Conservation (phyloP, 345 rosid species). For the Chamaenerion angustifolium region DNA sequence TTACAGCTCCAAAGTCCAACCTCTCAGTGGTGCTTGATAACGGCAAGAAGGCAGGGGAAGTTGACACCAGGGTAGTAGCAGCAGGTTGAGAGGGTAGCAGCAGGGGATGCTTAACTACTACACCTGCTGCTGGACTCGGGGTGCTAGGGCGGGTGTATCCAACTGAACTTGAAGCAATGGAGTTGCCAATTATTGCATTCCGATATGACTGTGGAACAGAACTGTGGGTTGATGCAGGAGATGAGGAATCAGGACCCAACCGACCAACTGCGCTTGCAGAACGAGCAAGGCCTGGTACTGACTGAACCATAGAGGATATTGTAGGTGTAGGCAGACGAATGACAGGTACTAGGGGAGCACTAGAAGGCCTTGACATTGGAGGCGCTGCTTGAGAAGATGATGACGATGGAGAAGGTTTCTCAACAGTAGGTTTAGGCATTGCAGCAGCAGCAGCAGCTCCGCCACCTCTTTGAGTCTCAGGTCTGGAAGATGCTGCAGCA, state of each 20-base stretch:
- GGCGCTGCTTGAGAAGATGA: conserved; percentile 23
- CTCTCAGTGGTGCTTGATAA: conserved; percentile 23
- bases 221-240: conserved; percentile 23
- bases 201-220: conserved; percentile 63
- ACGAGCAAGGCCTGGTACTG: conserved; percentile 52
- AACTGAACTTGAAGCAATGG: conserved; percentile 41
- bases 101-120: too few species aligned
- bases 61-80: conserved; percentile 21
- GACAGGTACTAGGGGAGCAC: conserved; percentile 70
- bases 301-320: conserved; percentile 35
- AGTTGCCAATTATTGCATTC: conserved; percentile 64
- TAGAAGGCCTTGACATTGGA: conserved; percentile 69
- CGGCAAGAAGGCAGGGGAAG: conserved; percentile 33
- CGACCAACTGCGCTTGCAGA: conserved; percentile 79
- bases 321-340: conserved; percentile 36
- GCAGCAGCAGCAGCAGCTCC: conserved; percentile 9
- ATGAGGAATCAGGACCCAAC: conserved; percentile 49
- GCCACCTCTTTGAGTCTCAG: conserved; percentile 27
- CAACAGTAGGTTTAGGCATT: conserved; percentile 33
- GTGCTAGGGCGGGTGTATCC: conserved; percentile 33
- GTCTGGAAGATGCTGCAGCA: conserved; percentile 16
- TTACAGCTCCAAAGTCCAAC: conserved; percentile 28
- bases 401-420: conserved; percentile 12
- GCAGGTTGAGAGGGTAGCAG: too few species aligned
- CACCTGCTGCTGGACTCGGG: conserved; percentile 23